A percentile compares a stretch with the other conserved stretches of the same genome.
These are phyloP conservation scores for Colletotrichum paranaense DNA, from an alignment of 2,329 filamentous ascomycete species.

Conservation along the genomic window DNA sequence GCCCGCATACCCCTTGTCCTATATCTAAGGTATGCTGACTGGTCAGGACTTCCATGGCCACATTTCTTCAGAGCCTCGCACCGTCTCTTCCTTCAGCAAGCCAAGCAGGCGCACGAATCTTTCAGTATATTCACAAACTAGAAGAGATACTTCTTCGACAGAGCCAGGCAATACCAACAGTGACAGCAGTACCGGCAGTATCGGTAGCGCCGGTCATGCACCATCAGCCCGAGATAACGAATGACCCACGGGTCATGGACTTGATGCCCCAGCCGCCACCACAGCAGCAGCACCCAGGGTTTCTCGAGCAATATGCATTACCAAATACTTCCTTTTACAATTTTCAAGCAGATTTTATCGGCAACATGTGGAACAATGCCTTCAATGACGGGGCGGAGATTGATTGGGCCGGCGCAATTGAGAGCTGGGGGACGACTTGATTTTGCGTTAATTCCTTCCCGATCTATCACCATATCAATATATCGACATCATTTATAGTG, in stretches of 20 bases:
- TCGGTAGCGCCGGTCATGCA: not conserved
- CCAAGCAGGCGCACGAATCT: constrained; percentile 30
- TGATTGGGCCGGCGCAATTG: constrained; percentile 17
- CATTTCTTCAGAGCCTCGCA: constrained; percentile 33
- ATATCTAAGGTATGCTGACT: not conserved
- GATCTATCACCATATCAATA: not conserved
- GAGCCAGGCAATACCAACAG: not conserved
- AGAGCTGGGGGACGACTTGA: constrained; percentile 9
- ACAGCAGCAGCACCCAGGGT: not conserved
- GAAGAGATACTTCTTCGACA: constrained; percentile 29
- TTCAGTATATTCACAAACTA: constrained; percentile 32
- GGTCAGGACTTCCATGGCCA: constrained; percentile 29
- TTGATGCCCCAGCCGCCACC: constrained; percentile 5
- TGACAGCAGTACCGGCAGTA: not conserved
- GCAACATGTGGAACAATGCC: constrained; percentile 23
- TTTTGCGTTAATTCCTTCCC: not conserved
- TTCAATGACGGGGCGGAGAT: constrained; percentile 24
- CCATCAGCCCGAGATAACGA: not conserved
- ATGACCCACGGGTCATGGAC: not conserved
- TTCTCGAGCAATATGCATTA: constrained; percentile 18
- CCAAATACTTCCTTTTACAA: constrained; percentile 21
- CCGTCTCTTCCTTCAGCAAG: constrained; percentile 31
- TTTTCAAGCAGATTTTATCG: constrained; percentile 19
- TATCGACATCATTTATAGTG: not conserved
- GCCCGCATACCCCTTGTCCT: not conserved